These are phyloP conservation scores for Lathyrus tuberosus DNA, from an alignment of 306 rosid genomes.

Conservation along the genomic window DNA sequence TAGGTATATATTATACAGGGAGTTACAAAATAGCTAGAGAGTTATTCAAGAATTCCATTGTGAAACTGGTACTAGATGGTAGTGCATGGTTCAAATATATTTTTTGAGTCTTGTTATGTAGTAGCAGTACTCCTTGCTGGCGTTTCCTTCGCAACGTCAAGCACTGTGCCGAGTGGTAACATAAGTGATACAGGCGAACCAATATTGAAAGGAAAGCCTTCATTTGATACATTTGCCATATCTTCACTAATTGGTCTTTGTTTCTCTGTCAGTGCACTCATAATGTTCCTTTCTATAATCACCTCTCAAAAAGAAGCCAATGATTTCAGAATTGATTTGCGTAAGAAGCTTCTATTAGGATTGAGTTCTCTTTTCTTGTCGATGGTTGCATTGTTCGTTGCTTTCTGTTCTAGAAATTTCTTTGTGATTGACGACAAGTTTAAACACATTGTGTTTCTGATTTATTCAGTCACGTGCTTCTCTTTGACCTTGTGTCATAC, in stretches of 20 bases:
- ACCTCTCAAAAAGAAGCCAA: constrained; percentile 49
- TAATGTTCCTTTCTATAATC: constrained; percentile 60
- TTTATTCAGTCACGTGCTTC: constrained; percentile 45
- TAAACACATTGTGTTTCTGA: constrained; percentile 32
- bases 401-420: constrained; percentile 57
- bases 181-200: constrained; percentile 34
- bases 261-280: constrained; percentile 53
- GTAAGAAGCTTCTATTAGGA: constrained; percentile 48
- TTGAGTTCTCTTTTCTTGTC: constrained; percentile 53
- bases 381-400: constrained; percentile 43
- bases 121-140: constrained; percentile 47
- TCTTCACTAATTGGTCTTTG: constrained; percentile 52
- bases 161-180: constrained; percentile 48
- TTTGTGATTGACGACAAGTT: constrained; percentile 40
- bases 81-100: constrained; percentile 42
- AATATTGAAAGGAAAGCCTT: constrained; percentile 28
- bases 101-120: constrained; percentile 45
- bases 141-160: constrained; percentile 45
- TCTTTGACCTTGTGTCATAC: constrained; percentile 53
- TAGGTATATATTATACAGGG: too few species aligned
- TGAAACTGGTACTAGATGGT: background rate
- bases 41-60: constrained; percentile 15
- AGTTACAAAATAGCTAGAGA: too few species aligned
- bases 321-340: constrained; percentile 49
- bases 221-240: constrained; percentile 45